Evolutionary conservation across 2,329 filamentous ascomycete species (phyloP), one percentile per base, ranked within the genome.

Genomic region (Fusarium tjaetaba): DNA sequence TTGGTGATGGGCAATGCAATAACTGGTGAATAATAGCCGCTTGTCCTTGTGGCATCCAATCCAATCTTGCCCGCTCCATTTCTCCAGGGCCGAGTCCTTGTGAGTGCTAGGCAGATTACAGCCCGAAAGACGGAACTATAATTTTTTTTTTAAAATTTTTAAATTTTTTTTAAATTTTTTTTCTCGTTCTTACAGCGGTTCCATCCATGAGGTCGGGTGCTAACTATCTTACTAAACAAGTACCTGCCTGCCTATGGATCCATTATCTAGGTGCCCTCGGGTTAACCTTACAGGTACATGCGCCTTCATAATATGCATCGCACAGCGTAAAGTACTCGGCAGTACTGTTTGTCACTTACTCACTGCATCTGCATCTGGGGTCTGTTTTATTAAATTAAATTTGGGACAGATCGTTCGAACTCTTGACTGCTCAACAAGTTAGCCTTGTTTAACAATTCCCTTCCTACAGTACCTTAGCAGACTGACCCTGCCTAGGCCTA

Each of bases 351-450:
- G 32, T 30, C 56, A 30, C 24, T 49, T 22, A 36, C 22, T 42
- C 46, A n/a, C 38, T 55, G 46, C 13, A 43, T 38, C 18, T 38
- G 34, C 14, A 36, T 32, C 43, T 58, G 49, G 34, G 53, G 14
- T 15, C 11, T 26, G 42, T 46, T 10, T 28, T 46, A 28, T 28
- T 15, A 46, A 28, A 46, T 46, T 32, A 61, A 61, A 55, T 68
- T 68, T 62, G 22, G 46, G 36, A 51, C 28, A 38, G 65, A 36
- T 53, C 30, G 46, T 42, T 41, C 32, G 39, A n/a, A n/a, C 51
- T 30, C 55, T 62, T 73, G 45, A 52, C 68, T 73, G 58, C 66
- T 61, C 41, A 57, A 57, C 43, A 60, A 66, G 51, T 64, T 67
- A 64, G 61, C 61, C 38, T 63, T 32, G 26, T 58, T 58, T 38